These are phyloP conservation scores for Allium cepa DNA, from an alignment of 106 monocot species.

Conservation along the genomic window DNA sequence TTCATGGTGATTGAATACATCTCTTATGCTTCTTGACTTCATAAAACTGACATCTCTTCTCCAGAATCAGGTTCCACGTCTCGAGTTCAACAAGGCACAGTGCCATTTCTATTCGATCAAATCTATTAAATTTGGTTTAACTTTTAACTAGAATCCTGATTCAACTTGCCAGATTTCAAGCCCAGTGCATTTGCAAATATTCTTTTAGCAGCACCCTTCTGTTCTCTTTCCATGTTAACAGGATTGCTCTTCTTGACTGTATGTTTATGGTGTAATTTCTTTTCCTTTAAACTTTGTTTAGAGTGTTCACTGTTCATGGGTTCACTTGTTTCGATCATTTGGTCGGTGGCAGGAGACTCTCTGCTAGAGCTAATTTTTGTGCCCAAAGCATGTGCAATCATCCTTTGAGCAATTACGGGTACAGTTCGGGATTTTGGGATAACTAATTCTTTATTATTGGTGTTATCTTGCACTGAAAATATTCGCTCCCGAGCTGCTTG, in stretches of 20 bases:
- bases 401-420: slow-evolving; percentile 73
- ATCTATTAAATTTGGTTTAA: not conserved
- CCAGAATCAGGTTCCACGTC: too few species aligned
- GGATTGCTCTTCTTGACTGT: not conserved
- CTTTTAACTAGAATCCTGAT: slow-evolving; percentile 15
- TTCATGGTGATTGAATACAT: too few species aligned
- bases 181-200: slow-evolving; percentile 82
- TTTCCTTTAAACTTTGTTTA: not conserved
- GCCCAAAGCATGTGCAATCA: slow-evolving; percentile 96
- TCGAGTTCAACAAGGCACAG: too few species aligned
- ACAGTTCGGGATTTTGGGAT: slow-evolving; percentile 42
- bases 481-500: slow-evolving; percentile 80
- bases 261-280: slow-evolving; percentile 5
- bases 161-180: slow-evolving; percentile 20
- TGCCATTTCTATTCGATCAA: too few species aligned
- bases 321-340: not conserved
- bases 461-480: slow-evolving; percentile 33
- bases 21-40: too few species aligned
- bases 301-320: not conserved
- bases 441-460: slow-evolving; percentile 24
- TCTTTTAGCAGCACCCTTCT: slow-evolving; percentile 72
- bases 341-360: not conserved
- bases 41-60: too few species aligned
- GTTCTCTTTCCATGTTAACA: slow-evolving; percentile 43
- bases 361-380: slow-evolving; percentile 18